Conservation (phyloP, 1,284 basidiomycete genomes). For the Taiwanofungus camphoratus region DNA sequence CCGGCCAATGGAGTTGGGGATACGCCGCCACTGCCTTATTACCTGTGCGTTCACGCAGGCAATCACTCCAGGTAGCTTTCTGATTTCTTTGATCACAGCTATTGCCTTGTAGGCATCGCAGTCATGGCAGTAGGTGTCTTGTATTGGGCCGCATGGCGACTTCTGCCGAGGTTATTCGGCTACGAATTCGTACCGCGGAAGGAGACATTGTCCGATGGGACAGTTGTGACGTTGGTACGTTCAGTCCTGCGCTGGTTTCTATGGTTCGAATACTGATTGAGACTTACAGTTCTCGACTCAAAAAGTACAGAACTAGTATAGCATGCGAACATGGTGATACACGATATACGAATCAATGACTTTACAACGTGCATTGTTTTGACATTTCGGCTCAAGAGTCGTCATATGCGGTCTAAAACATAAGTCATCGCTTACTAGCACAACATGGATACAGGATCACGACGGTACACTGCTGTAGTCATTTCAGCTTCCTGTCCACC, state of each 20-base stretch:
- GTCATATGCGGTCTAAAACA: no score
- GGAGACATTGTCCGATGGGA: constrained; percentile 47
- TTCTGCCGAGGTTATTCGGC: constrained; percentile 44
- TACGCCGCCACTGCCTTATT: constrained; percentile 55
- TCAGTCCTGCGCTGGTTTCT: no score
- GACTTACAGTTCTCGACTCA: no score
- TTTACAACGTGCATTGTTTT: no score
- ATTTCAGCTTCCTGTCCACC: constrained; percentile 20
- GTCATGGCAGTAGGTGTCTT: constrained; percentile 40
- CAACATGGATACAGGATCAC: neutral
- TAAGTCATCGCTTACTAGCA: no score
- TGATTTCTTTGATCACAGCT: neutral
- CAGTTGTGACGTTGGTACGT: constrained; percentile 48
- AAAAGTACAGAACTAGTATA: no score
- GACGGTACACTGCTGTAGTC: neutral
- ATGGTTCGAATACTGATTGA: no score
- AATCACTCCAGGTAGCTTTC: no score
- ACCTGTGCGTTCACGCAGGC: constrained; percentile 34
- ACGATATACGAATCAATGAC: no score
- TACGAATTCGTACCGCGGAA: constrained; percentile 45
- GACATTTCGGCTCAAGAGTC: no score
- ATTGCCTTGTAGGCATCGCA: constrained; percentile 43
- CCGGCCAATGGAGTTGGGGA: constrained; percentile 52
- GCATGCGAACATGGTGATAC: no score
- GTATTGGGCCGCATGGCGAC: constrained; percentile 53